A percentile compares a stretch with the other conserved stretches of the same genome.
phyloP scores from a whole-genome alignment of 1,284 basidiomycete genomes.

The Neonothopanus nambi region DNA sequence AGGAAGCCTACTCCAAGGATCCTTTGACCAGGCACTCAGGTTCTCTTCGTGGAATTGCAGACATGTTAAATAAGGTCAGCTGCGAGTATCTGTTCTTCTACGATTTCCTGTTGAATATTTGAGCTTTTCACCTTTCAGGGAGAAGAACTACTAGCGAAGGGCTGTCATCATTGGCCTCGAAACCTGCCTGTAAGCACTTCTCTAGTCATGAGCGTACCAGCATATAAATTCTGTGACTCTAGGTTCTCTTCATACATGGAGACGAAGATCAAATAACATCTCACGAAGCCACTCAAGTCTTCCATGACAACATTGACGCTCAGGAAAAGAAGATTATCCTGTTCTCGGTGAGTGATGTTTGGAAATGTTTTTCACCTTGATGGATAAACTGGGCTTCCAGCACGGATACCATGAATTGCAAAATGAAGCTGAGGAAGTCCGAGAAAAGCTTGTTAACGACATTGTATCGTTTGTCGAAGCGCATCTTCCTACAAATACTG shows the following conservation, averaged over 20 bases:
- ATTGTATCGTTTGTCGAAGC: conserved; percentile 56
- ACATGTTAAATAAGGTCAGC: conserved; percentile 73
- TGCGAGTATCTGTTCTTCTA: no score
- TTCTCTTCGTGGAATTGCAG: conserved; percentile 64
- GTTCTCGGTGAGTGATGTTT: conserved; percentile 46
- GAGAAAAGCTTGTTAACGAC: conserved; percentile 60
- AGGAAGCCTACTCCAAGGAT: conserved; percentile 62
- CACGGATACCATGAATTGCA: conserved; percentile 82
- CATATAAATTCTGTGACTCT: background rate
- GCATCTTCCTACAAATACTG: conserved; percentile 22
- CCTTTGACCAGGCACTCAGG: conserved; percentile 65
- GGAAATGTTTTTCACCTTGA: background rate
- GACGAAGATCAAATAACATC: conserved; percentile 74
- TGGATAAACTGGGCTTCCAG: conserved; percentile 33
- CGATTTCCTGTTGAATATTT: background rate
- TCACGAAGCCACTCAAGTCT: conserved; percentile 55
- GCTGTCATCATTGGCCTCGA: conserved; percentile 69
- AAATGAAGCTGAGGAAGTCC: conserved; percentile 75
- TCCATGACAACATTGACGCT: conserved; percentile 60
- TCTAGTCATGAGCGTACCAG: background rate
- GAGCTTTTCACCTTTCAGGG: conserved; percentile 60
- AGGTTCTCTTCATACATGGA: conserved; percentile 78
- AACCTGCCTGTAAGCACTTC: conserved; percentile 59
- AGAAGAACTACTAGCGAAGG: conserved; percentile 52
- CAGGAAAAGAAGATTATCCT: conserved; percentile 64